Percentiles rank a stretch among this genome's conserved stretches.
phyloP scores from a whole-genome alignment of 2,329 filamentous ascomycete genomes.

The Rhinocladiella similis region DNA sequence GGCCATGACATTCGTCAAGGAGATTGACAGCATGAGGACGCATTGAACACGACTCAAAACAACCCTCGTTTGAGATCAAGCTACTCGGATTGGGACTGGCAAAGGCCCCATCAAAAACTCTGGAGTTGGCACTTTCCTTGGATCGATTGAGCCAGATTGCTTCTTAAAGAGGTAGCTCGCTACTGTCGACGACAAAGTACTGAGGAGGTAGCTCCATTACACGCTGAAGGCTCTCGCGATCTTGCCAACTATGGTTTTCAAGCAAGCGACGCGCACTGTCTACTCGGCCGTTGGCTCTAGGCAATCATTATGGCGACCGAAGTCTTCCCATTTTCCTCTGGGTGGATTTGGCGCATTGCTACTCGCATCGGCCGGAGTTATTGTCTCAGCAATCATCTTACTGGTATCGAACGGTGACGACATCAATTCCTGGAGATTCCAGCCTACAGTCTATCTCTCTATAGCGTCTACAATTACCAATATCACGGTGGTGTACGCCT shows the following conservation, averaged over 20 bases:
- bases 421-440: constrained; percentile 11
- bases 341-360: constrained; percentile 1
- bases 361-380: constrained; percentile 1
- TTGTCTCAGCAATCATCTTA: constrained; percentile 15
- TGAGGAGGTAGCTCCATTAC: too few relatives aligned
- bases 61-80: too few relatives aligned
- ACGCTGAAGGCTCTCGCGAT: too few relatives aligned
- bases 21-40: too few relatives aligned
- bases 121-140: not conserved
- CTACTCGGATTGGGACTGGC: too few relatives aligned
- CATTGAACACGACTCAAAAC: too few relatives aligned
- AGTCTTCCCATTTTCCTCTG: not conserved
- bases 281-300: not conserved
- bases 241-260: not conserved
- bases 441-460: constrained; percentile 20
- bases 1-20: too few relatives aligned
- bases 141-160: too few relatives aligned
- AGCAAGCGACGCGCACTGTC: not conserved
- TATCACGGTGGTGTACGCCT: constrained; percentile 13
- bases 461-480: constrained; percentile 22
- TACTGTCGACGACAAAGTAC: not conserved
- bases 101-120: too few relatives aligned
- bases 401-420: not conserved
- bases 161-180: too few relatives aligned
- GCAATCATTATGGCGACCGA: not conserved